A percentile compares a stretch with the other conserved stretches of the same genome.
phyloP scores from a whole-genome alignment of 2,329 filamentous ascomycete genomes.

The Mycosphaerella sp. region DNA sequence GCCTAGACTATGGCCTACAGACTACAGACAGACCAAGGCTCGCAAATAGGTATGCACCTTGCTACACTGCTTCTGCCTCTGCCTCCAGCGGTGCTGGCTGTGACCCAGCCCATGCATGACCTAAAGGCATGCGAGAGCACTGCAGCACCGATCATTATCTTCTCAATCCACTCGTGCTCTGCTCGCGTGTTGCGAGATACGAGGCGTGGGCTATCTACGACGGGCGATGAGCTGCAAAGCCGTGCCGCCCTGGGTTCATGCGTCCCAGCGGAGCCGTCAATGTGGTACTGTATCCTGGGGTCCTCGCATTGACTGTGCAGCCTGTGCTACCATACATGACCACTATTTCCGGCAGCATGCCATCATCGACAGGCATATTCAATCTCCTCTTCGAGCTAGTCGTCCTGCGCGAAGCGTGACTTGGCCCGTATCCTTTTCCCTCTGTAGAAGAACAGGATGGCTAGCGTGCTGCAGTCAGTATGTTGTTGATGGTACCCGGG shows the following conservation, averaged over 20 bases:
- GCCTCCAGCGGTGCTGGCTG: slow-evolving; percentile 9
- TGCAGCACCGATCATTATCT: slow-evolving; percentile 13
- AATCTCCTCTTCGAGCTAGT: slow-evolving; percentile 23
- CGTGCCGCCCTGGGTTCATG: slow-evolving; percentile 8
- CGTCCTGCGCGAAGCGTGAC: slow-evolving; percentile 42
- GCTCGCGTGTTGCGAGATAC: slow-evolving; percentile 14
- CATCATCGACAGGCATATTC: slow-evolving; percentile 20
- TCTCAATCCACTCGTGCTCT: background rate
- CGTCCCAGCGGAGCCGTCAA: slow-evolving; percentile 14
- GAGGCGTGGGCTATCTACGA: slow-evolving; percentile 16
- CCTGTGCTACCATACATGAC: slow-evolving; percentile 13
- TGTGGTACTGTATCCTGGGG: slow-evolving; percentile 14
- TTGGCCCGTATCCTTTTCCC: slow-evolving; percentile 45
- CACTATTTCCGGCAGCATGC: slow-evolving; percentile 15
- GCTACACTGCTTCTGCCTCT: slow-evolving; percentile 2
- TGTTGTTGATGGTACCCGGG: slow-evolving; percentile 23
- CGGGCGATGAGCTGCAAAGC: slow-evolving; percentile 7
- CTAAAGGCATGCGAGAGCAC: slow-evolving; percentile 1
- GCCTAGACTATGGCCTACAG: no score
- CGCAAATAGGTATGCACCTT: background rate
- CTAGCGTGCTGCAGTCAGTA: slow-evolving; percentile 24
- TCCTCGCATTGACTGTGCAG: slow-evolving; percentile 9
- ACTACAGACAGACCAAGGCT: background rate
- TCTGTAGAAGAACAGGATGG: slow-evolving; percentile 46
- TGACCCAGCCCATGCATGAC: slow-evolving; percentile 1